phyloP scores from a whole-genome alignment of 257 asterid species.

The Primulina tabacum region DNA sequence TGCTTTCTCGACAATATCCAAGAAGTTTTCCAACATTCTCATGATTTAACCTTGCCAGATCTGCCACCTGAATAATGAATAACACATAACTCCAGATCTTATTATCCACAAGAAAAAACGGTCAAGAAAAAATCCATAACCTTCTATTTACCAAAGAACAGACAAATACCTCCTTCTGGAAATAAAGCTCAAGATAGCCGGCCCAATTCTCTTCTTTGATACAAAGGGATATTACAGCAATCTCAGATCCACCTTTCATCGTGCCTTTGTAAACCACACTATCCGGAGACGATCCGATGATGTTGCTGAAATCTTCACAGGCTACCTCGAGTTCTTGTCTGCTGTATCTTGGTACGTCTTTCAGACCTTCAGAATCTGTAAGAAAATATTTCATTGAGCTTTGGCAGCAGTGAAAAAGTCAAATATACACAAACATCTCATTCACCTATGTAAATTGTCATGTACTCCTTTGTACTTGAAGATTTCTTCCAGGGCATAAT shows the following conservation, averaged over 20 bases:
- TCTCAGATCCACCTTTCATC: slow-evolving; percentile 77
- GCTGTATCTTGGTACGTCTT: slow-evolving; percentile 58
- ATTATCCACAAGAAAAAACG: neutral
- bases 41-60: slow-evolving; percentile 72
- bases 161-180: slow-evolving; percentile 66
- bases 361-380: slow-evolving; percentile 74
- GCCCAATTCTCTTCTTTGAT: slow-evolving; percentile 87
- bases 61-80: slow-evolving; percentile 63
- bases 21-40: slow-evolving; percentile 70
- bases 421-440: slow-evolving; percentile 21
- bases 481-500: slow-evolving; percentile 92
- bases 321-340: slow-evolving; percentile 91
- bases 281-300: slow-evolving; percentile 81
- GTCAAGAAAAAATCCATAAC: neutral
- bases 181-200: slow-evolving; percentile 82
- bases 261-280: slow-evolving; percentile 83
- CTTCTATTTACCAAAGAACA: neutral
- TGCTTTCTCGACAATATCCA: slow-evolving; percentile 80
- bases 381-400: neutral
- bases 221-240: slow-evolving; percentile 82
- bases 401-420: neutral
- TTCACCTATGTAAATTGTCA: slow-evolving; percentile 62
- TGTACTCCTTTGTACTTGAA: slow-evolving; percentile 59
- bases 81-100: slow-evolving; percentile 8
- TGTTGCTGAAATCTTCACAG: slow-evolving; percentile 98